phyloP scores from a whole-genome alignment of 2,329 filamentous ascomycete species.

The Pseudocercospora eumusae region DNA sequence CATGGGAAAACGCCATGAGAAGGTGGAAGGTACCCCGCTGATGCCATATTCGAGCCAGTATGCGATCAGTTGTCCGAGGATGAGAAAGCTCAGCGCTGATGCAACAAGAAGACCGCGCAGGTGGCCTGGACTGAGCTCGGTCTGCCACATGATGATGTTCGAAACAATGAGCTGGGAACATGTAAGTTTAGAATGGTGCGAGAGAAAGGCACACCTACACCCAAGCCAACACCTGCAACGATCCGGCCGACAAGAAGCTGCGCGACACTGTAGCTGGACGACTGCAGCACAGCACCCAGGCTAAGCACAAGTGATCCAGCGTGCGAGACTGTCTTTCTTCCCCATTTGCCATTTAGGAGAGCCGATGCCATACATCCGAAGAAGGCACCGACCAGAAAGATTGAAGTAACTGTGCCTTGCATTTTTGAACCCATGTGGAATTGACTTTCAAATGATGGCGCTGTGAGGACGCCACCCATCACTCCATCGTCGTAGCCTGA shows the following conservation, averaged over 20 bases:
- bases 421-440: neutral
- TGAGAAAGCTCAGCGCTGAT: constrained; percentile 12
- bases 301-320: constrained; percentile 13
- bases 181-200: neutral
- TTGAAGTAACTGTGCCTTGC: constrained; percentile 9
- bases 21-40: neutral
- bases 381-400: constrained; percentile 10
- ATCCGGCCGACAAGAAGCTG: constrained; percentile 16
- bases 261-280: constrained; percentile 14
- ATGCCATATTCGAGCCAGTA: constrained; percentile 21
- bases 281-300: constrained; percentile 13
- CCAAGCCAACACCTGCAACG: constrained; percentile 3
- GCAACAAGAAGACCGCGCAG: constrained; percentile 15
- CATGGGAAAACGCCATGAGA: constrained; percentile 11
- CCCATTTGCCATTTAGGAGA: constrained; percentile 12
- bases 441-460: neutral
- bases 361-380: constrained; percentile 9
- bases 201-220: neutral
- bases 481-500: constrained; percentile 3
- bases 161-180: constrained; percentile 2
- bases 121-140: constrained; percentile 13
- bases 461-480: neutral
- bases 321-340: constrained; percentile 12
- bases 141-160: constrained; percentile 19
- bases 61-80: constrained; percentile 15